These are phyloP conservation scores for Pichia phayaonensis DNA, from an alignment of 805 yeast genomes.

Conservation along the genomic window DNA sequence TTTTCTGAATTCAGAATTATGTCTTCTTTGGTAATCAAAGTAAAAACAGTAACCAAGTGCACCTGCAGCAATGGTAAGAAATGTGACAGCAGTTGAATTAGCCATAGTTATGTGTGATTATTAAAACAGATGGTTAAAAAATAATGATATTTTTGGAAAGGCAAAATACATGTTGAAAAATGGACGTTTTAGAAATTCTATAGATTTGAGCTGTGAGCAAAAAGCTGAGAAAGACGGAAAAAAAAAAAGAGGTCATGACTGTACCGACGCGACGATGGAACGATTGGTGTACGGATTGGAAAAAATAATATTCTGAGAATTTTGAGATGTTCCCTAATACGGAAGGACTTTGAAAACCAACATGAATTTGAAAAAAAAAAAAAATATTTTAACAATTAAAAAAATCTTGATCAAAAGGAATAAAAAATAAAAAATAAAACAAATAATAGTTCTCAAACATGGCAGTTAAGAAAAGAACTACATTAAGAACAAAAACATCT, in stretches of 20 bases:
- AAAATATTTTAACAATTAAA: not conserved
- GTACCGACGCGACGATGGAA: not conserved
- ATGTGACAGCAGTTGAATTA: constrained; percentile 10
- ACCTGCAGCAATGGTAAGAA: constrained; percentile 36
- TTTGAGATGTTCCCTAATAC: not conserved
- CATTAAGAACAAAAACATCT: constrained; percentile 36
- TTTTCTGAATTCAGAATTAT: constrained; percentile 73
- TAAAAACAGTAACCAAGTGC: constrained; percentile 70
- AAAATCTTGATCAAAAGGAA: too few species aligned
- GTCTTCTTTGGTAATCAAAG: constrained; percentile 90
- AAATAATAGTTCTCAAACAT: not conserved
- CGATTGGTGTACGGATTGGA: constrained; percentile 1
- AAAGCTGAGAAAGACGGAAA: not conserved
- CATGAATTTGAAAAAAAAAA: not conserved
- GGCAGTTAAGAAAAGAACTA: constrained; percentile 42
- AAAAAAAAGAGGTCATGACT: too few species aligned
- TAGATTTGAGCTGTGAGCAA: not conserved
- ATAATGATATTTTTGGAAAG: not conserved
- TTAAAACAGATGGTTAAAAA: not conserved
- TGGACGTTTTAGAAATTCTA: not conserved
- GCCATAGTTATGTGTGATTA: constrained; percentile 7
- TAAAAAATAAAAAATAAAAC: too few species aligned
- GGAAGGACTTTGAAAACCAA: not conserved
- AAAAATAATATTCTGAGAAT: too few species aligned
- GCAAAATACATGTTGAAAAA: not conserved